These are phyloP conservation scores for Sistotremastrum niveocremeum DNA, from an alignment of 768 basidiomycete species.

Conservation along the genomic window DNA sequence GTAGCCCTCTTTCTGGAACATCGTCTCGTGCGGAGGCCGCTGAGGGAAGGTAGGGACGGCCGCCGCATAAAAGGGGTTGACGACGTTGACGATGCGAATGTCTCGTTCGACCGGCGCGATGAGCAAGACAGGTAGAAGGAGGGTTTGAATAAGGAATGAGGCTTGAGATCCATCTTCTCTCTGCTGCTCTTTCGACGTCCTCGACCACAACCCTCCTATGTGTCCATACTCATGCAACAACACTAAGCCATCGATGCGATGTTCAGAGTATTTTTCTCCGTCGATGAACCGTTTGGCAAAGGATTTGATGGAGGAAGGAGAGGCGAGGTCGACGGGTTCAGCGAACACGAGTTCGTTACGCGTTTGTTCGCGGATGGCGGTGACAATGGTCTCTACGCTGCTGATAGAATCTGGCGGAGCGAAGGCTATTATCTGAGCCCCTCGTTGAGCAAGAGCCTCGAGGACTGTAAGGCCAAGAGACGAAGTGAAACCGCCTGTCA, in stretches of 20 bases:
- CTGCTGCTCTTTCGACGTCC: constrained; percentile 19
- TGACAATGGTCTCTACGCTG: constrained; percentile 46
- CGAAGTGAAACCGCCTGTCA: constrained; percentile 62
- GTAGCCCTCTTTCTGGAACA: constrained; percentile 47
- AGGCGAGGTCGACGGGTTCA: constrained; percentile 61
- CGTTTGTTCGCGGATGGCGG: constrained; percentile 52
- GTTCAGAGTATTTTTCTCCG: constrained; percentile 31
- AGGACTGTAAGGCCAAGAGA: constrained; percentile 57
- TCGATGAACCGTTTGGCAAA: constrained; percentile 62
- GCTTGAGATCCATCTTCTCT: constrained; percentile 44
- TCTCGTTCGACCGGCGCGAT: constrained; percentile 79
- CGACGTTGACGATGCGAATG: constrained; percentile 75
- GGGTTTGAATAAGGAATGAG: constrained; percentile 66
- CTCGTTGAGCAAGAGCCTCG: constrained; percentile 52
- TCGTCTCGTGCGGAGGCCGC: constrained; percentile 19
- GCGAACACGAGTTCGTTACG: constrained; percentile 69
- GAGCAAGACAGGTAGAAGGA: constrained; percentile 67
- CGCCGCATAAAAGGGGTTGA: constrained; percentile 86
- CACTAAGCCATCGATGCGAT: constrained; percentile 64
- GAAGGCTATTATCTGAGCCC: constrained; percentile 70
- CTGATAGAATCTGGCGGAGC: constrained; percentile 41
- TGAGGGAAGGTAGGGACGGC: constrained; percentile 35
- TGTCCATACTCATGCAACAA: constrained; percentile 67
- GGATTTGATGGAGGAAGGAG: constrained; percentile 48
- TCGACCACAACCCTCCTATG: constrained; percentile 34